A percentile compares a stretch with the other conserved stretches of the same genome.
Evolutionary conservation across 768 basidiomycete species (phyloP).

Genomic region (Boletales sp.): DNA sequence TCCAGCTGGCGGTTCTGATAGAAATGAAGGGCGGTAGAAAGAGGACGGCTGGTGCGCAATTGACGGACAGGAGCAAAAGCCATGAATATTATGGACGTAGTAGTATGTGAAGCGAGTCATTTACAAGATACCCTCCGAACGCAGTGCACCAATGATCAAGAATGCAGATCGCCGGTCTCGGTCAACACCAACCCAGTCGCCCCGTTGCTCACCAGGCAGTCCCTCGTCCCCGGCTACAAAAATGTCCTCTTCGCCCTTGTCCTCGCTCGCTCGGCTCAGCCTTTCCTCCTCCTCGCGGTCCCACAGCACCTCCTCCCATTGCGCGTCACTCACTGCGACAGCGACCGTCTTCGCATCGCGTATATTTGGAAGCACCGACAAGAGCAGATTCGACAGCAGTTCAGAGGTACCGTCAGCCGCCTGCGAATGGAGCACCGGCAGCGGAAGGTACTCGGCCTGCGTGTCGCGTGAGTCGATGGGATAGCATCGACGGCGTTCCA

Average conservation of each 20-base stretch:
- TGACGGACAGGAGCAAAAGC: too few relatives aligned
- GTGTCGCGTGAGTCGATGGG: not conserved
- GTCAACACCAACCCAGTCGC: conserved; percentile 77
- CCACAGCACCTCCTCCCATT: conserved; percentile 82
- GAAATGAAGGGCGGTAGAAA: conserved; percentile 54
- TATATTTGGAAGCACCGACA: conserved; percentile 71
- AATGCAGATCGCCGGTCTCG: conserved; percentile 78
- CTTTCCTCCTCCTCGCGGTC: conserved; percentile 62
- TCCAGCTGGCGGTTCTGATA: conserved; percentile 84
- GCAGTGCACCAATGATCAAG: conserved; percentile 72
- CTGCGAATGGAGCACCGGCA: conserved; percentile 64
- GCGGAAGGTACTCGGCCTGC: conserved; percentile 82
- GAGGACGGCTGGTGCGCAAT: conserved; percentile 11
- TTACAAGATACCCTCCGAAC: conserved; percentile 65
- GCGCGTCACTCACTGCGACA: conserved; percentile 70
- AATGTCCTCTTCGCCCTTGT: conserved; percentile 40
- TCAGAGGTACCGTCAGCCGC: conserved; percentile 66
- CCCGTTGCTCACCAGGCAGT: conserved; percentile 42
- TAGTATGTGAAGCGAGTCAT: too few relatives aligned
- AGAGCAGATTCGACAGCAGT: conserved; percentile 68
- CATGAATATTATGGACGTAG: too few relatives aligned
- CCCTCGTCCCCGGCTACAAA: conserved; percentile 62
- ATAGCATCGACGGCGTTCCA: not conserved
- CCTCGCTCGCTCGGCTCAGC: conserved; percentile 21
- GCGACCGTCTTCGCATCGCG: conserved; percentile 72